Evolutionary conservation across 805 yeast genomes (phyloP).

Genomic region (Pichia kluyveri): DNA sequence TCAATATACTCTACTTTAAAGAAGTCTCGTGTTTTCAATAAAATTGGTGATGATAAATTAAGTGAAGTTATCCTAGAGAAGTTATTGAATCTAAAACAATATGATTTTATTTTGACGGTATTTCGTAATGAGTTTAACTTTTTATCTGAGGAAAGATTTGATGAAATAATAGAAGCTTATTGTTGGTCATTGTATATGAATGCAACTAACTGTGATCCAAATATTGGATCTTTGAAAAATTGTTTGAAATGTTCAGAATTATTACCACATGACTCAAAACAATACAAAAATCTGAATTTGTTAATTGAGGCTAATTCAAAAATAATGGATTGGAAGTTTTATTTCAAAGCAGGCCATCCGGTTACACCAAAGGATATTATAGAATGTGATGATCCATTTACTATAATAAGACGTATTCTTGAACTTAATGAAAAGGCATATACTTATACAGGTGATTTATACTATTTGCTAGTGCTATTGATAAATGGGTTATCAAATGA

Average conservation of each 20-base stretch:
- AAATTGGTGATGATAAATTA: conserved; percentile 14
- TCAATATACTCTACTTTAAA: conserved; percentile 22
- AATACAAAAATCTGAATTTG: conserved; percentile 5
- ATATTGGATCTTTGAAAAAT: conserved; percentile 20
- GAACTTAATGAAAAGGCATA: conserved; percentile 50
- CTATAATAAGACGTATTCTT: conserved; percentile 25
- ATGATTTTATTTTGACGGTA: conserved; percentile 10
- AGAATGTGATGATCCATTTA: conserved; percentile 17
- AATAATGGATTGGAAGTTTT: conserved; percentile 22
- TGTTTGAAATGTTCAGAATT: conserved; percentile 15
- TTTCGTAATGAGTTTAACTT: conserved; percentile 16
- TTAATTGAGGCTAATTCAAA: conserved; percentile 17
- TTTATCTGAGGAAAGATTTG: conserved; percentile 8
- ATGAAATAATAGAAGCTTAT: conserved; percentile 9
- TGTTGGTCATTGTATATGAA: conserved; percentile 22
- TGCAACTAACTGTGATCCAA: conserved; percentile 23
- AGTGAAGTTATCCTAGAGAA: conserved; percentile 17
- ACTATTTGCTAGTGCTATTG: conserved; percentile 32
- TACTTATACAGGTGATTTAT: conserved; percentile 32
- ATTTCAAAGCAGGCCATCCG: conserved; percentile 23
- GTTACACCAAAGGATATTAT: conserved; percentile 21
- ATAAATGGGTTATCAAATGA: conserved; percentile 29
- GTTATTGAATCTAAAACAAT: conserved; percentile 16
- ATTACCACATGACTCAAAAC: conserved; percentile 2
- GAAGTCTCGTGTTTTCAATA: conserved; percentile 19